Conservation (phyloP, 2,329 filamentous ascomycete species). For the Trichoderma sp. region DNA sequence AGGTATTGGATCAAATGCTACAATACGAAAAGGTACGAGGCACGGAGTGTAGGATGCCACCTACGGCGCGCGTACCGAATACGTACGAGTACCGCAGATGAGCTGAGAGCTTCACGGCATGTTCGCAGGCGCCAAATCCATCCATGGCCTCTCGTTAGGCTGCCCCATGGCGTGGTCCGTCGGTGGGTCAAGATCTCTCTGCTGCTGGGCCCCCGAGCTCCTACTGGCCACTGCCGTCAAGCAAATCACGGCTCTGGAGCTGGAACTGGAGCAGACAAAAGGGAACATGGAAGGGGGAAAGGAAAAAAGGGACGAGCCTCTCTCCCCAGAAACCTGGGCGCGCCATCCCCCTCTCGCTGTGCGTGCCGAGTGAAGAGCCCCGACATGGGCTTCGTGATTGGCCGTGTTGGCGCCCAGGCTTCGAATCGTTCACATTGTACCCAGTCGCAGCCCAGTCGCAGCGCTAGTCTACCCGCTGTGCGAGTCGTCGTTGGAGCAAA, state of each 20-base stretch:
- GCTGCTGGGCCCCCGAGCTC: constrained; percentile 10
- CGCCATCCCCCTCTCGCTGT: not conserved
- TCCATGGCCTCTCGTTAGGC: not conserved
- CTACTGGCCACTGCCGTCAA: constrained; percentile 11
- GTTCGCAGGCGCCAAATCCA: not conserved
- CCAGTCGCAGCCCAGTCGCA: constrained; percentile 22
- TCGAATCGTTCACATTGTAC: constrained; percentile 21
- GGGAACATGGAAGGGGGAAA: not conserved
- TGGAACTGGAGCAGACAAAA: not conserved
- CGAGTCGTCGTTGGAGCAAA: constrained; percentile 3
- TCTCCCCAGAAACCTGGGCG: constrained; percentile 14
- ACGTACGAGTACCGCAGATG: not conserved
- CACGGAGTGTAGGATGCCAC: not conserved
- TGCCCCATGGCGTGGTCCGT: constrained; percentile 18
- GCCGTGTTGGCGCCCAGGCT: constrained; percentile 38
- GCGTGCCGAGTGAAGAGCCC: constrained; percentile 5
- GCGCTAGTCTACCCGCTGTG: constrained; percentile 18
- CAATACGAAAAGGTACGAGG: not conserved
- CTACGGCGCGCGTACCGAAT: not conserved
- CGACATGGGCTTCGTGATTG: constrained; percentile 33
- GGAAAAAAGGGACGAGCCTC: not conserved
- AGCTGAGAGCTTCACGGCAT: not conserved
- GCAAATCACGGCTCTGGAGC: not conserved
- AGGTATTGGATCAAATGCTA: not conserved
- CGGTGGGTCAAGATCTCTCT: constrained; percentile 21